These are phyloP conservation scores for Irpex rosettiformis DNA, from an alignment of 1,284 basidiomycete species.

Conservation along the genomic window DNA sequence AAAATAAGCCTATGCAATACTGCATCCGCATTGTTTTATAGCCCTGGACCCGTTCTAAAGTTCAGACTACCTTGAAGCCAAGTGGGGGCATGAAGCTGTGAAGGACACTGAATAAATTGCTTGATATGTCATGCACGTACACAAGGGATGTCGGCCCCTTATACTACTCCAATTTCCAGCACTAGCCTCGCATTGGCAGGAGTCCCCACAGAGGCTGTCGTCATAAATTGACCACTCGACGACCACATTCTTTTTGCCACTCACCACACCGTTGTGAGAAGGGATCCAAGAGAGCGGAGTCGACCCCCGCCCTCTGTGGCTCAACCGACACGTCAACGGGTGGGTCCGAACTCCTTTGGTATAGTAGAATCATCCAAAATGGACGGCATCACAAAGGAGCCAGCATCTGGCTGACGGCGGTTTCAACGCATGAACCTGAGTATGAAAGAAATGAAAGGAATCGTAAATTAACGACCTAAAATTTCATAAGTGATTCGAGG, in stretches of 20 bases:
- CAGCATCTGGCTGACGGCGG: not conserved
- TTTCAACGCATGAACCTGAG: not conserved
- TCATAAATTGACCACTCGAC: slow-evolving; percentile 22
- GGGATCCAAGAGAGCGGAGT: slow-evolving; percentile 9
- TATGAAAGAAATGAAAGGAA: not conserved
- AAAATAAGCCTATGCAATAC: too few species aligned
- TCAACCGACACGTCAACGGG: slow-evolving; percentile 1
- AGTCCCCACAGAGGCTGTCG: slow-evolving; percentile 64
- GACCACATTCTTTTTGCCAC: slow-evolving; percentile 11
- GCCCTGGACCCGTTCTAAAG: too few species aligned
- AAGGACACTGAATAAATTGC: too few species aligned
- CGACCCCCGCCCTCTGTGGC: slow-evolving; percentile 2
- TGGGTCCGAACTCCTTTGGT: not conserved
- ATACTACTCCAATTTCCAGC: slow-evolving; percentile 64
- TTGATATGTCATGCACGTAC: not conserved
- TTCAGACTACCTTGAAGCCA: too few species aligned
- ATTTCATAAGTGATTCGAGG: not conserved
- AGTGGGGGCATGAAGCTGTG: too few species aligned
- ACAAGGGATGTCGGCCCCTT: slow-evolving; percentile 50
- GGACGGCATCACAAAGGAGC: not conserved
- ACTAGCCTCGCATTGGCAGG: slow-evolving; percentile 59
- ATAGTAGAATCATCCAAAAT: not conserved
- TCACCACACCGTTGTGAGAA: not conserved
- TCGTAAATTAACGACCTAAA: not conserved
- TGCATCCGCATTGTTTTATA: too few species aligned